Evolutionary conservation across 176 grass and related monocot genomes (phyloP).

Genomic region (maize (Zea mays)): DNA sequence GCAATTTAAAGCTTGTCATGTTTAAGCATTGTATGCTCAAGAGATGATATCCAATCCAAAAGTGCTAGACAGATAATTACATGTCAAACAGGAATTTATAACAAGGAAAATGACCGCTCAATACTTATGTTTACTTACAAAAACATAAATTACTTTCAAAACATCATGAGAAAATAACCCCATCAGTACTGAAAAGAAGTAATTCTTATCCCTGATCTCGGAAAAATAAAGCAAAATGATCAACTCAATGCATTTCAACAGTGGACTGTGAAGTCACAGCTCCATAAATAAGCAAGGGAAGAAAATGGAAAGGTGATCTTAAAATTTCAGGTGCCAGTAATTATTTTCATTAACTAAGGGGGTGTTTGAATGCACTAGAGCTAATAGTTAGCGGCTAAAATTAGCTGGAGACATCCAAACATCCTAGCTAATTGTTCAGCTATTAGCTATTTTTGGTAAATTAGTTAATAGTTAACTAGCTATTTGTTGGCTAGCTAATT

Average conservation of each 20-base stretch:
- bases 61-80: neutral
- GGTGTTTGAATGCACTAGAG: too few relatives aligned
- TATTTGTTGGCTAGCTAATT: too few relatives aligned
- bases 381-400: too few relatives aligned
- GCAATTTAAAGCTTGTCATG: neutral
- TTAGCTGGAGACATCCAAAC: too few relatives aligned
- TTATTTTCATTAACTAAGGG: neutral
- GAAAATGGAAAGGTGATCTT: neutral
- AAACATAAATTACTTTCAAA: neutral
- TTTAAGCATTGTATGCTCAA: neutral
- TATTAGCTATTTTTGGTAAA: too few relatives aligned
- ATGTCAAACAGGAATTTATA: neutral
- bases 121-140: constrained; percentile 11
- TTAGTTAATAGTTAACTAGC: too few relatives aligned
- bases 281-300: constrained; percentile 6
- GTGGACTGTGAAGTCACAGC: neutral
- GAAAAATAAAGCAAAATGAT: neutral
- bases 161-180: constrained; percentile 1
- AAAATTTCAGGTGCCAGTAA: neutral
- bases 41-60: neutral
- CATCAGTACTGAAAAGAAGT: neutral
- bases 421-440: too few relatives aligned
- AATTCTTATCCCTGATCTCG: neutral
- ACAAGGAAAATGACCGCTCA: neutral
- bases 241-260: neutral